Evolutionary conservation across 495 filamentous ascomycete species (phyloP), one percentile per base, ranked within the genome.

Genomic region (Penicillium psychrofluorescens): DNA sequence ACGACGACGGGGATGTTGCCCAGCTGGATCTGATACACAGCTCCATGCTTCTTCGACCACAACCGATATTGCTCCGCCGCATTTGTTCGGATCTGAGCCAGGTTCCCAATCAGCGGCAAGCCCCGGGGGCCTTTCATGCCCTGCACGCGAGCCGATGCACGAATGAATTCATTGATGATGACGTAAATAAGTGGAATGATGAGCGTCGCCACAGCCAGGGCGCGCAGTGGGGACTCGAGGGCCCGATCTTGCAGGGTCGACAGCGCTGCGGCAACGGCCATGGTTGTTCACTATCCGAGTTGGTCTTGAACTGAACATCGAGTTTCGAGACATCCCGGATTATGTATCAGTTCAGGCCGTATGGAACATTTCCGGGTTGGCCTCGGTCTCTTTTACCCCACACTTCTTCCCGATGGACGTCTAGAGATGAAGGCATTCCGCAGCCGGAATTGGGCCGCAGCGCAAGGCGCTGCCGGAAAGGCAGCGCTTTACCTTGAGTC

Each of bases 21-120:
- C 1, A 85, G 55, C 51, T 77, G 71, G 6, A 83, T 81, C 53
- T 85, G 81, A 54, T 78, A 85, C 4, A 84, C 79, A 12, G 67
- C 59, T 5, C 80, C 79, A 53, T 78, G 75, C 16, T 62, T 69
- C 43, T 71, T 72, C 1, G 73, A 68, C 79, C 78, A 84, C 35
- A 72, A 52, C 7, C 74, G 69, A 52, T 82, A 82, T 48, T 78
- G 74, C 42, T 83, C 68, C 5, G 80, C 74, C 0, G 80, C 78
- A 54, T 83, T 80, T 11, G 62, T 63, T 22, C 70, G 61, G 44
- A 84, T 80, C 38, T 83, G 73, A 8, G 66, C 61, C n/a, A 83
- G 55, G 47, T 83, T 84, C n/a, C 80, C 80, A 35, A 85, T 71
- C 35, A 85, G 49, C 1, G 78, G 79, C 48, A 76, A 61, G 1